Evolutionary conservation across 75 land plant species (phyloP), one percentile per base, ranked within the genome.

Genomic region (Selaginella tamariscina): DNA sequence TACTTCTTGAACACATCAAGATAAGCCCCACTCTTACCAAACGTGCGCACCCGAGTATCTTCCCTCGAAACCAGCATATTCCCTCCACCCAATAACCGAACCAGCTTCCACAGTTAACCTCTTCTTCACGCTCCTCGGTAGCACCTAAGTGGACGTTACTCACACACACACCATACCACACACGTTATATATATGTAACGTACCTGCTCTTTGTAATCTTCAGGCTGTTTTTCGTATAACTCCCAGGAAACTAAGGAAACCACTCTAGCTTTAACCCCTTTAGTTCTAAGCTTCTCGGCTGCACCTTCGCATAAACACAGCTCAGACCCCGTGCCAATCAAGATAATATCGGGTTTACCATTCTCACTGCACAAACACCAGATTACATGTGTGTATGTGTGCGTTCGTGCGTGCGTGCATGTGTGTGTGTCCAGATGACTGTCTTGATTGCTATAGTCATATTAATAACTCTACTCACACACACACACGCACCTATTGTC

Each of bases 211-310:
- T 69, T 82, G 75, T 90, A 90, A 24, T 73, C 84, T 30, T 69
- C 71, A 0, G 81, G 71, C 56, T 87, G 96, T 24, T 74, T 71
- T 21, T 90, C 82, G 68, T 79, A 91, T 63, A 91, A 76, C 66
- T 79, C 81, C 96, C 96, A 91, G 39, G 80, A 83, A 29, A 91
- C 88, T 27, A 91, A 74, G 2, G 91, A 91, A 0, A 91, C 96
- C 29, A 91, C 96, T 65, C 91, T 74, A 0, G 85, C 85, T 44
- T 74, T 68, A 56, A 80, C 73, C 26, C 90, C 87, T 68, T 79
- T 84, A 2, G 68, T 73, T 32, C 91, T 83, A 0, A 87, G 82
- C 15, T 44, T 70, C 68, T 83, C 76, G 2, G 81, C 96, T n/a
- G 86, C 88, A 29, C 71, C 79, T 32, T 78, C 85, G 33, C 88